A percentile compares a stretch with the other conserved stretches of the same genome.
Conservation (phyloP, 2,329 filamentous ascomycete genomes). For the Botrytis medusae region DNA sequence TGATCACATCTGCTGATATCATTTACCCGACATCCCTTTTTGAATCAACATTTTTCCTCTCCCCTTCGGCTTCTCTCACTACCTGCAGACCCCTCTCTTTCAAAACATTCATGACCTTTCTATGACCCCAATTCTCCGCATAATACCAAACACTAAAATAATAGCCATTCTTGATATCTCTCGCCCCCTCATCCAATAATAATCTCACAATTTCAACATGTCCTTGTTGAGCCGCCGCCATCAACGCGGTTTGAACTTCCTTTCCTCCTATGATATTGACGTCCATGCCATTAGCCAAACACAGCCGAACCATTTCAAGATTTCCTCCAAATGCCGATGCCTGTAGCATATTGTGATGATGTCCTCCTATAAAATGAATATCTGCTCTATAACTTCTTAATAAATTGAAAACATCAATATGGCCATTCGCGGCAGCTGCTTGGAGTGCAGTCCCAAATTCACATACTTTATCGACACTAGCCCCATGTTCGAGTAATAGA, state of each 20-base stretch:
- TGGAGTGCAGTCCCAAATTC: slow-evolving; percentile 15
- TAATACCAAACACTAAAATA: background rate
- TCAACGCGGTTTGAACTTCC: no score
- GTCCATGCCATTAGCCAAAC: no score
- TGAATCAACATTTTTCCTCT: background rate
- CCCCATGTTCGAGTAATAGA: background rate
- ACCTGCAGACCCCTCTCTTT: background rate
- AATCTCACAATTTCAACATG: background rate
- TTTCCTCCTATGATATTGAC: no score
- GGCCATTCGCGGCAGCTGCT: slow-evolving; percentile 11
- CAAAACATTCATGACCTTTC: background rate
- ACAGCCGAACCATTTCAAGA: no score
- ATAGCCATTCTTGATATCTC: background rate
- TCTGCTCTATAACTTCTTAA: no score
- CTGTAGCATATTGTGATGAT: no score
- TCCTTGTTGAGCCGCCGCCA: background rate
- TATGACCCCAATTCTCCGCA: background rate
- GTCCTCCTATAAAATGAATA: no score
- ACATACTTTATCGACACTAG: background rate
- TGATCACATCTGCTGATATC: no score
- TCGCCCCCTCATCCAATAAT: background rate
- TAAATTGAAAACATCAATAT: slow-evolving; percentile 1
- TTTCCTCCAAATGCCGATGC: no score
- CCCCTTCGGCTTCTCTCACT: no score
- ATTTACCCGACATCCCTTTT: no score